Conservation (phyloP, 1,139 yeast species). For the Wickerhamomyces sp. region DNA sequence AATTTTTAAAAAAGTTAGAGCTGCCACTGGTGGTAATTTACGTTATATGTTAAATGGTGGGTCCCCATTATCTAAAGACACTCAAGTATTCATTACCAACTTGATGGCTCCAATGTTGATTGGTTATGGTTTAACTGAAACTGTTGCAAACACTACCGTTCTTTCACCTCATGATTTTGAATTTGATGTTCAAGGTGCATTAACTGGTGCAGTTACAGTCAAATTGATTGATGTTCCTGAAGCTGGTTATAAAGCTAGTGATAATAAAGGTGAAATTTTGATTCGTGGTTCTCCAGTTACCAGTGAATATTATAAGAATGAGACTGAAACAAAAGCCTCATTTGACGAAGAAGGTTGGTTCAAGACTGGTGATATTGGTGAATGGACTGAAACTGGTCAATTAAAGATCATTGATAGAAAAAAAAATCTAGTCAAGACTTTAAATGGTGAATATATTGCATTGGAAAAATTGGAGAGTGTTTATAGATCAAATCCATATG, state of each 20-base stretch:
- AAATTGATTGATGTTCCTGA: constrained; percentile 91
- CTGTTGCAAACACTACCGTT: constrained; percentile 83
- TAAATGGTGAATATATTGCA: constrained; percentile 97
- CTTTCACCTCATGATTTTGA: constrained; percentile 62
- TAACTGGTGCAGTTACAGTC: constrained; percentile 78
- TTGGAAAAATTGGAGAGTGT: constrained; percentile 83
- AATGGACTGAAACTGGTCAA: constrained; percentile 80
- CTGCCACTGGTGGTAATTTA: constrained; percentile 92
- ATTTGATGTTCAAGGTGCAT: constrained; percentile 73
- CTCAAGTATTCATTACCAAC: constrained; percentile 69
- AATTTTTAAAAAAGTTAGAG: constrained; percentile 82
- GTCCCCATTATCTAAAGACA: constrained; percentile 79
- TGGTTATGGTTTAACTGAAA: constrained; percentile 97
- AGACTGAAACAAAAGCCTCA: constrained; percentile 72
- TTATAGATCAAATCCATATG: constrained; percentile 79
- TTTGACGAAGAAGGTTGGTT: constrained; percentile 91
- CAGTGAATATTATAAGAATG: constrained; percentile 77
- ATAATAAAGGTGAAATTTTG: constrained; percentile 90
- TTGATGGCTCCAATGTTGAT: constrained; percentile 84
- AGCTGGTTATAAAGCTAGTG: constrained; percentile 86
- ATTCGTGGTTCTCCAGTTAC: constrained; percentile 72
- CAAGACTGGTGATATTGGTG: constrained; percentile 95
- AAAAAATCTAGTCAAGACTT: constrained; percentile 93
- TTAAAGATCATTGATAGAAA: constrained; percentile 86
- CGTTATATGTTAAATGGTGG: constrained; percentile 85